Evolutionary conservation across 768 basidiomycete species (phyloP).

Genomic region (Termitomyces sp.): DNA sequence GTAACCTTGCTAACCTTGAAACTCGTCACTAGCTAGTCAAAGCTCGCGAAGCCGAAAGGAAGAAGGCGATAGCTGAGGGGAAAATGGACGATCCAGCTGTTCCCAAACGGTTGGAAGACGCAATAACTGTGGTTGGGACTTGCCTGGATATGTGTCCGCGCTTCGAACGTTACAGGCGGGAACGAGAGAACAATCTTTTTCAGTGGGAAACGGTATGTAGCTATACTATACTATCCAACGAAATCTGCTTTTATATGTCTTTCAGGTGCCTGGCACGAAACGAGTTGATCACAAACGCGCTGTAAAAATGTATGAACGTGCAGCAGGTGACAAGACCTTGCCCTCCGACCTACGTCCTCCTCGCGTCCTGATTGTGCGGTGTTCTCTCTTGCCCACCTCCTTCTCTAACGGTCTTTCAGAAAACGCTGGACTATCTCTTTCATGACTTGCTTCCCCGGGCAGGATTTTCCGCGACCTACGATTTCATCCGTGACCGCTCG

Average conservation of each 20-base stretch:
- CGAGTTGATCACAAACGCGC: conserved; percentile 82
- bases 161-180: conserved; percentile 88
- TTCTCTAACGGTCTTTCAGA: conserved; percentile 35
- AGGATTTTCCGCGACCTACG: conserved; percentile 67
- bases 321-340: conserved; percentile 86
- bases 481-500: conserved; percentile 90
- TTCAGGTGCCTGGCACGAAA: conserved; percentile 76
- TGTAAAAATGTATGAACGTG: conserved; percentile 94
- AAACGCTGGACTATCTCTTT: conserved; percentile 91
- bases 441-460: conserved; percentile 68
- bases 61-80: conserved; percentile 73
- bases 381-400: neutral
- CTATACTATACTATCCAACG: conserved; percentile 22
- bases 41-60: conserved; percentile 67
- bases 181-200: conserved; percentile 84
- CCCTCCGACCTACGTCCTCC: conserved; percentile 94
- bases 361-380: conserved; percentile 66
- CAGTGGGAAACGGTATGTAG: conserved; percentile 81
- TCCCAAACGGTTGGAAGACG: conserved; percentile 79
- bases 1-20: conserved; percentile 17
- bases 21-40: conserved; percentile 54
- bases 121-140: conserved; percentile 90
- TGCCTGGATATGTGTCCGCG: conserved; percentile 94
- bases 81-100: conserved; percentile 86
- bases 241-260: conserved; percentile 38